phyloP scores from a whole-genome alignment of 805 yeast species.

The Yarrowia sp. region DNA sequence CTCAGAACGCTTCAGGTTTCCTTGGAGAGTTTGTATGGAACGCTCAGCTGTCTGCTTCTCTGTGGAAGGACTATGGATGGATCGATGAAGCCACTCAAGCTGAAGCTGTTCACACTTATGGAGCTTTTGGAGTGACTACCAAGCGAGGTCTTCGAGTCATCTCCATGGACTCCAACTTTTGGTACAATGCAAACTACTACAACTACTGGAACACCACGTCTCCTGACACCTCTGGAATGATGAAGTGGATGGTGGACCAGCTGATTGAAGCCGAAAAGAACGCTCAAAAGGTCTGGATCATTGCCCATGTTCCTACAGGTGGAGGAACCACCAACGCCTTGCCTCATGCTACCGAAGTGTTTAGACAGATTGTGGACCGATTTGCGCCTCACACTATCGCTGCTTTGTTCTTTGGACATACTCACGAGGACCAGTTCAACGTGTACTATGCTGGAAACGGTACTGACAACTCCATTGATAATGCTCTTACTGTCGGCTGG shows the following conservation, averaged over 20 bases:
- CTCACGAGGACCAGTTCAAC: constrained; percentile 67
- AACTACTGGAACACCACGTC: constrained; percentile 48
- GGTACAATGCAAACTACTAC: constrained; percentile 63
- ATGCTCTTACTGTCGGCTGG: constrained; percentile 59
- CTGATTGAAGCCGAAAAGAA: constrained; percentile 55
- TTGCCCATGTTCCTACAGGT: constrained; percentile 63
- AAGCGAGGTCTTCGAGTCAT: constrained; percentile 57
- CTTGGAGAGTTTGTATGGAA: constrained; percentile 48
- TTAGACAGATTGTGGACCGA: constrained; percentile 58
- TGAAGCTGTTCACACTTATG: constrained; percentile 46
- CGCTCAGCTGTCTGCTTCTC: constrained; percentile 47
- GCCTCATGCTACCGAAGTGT: constrained; percentile 58
- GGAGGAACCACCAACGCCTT: constrained; percentile 51
- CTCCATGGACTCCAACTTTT: constrained; percentile 64
- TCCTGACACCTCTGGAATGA: constrained; percentile 62
- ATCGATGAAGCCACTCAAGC: constrained; percentile 39
- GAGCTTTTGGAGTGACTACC: constrained; percentile 60
- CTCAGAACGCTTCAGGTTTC: constrained; percentile 51
- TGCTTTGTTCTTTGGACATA: constrained; percentile 67
- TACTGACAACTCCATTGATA: constrained; percentile 39
- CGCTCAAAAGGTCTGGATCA: constrained; percentile 69
- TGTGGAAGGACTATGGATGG: constrained; percentile 53
- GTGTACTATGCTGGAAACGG: constrained; percentile 54
- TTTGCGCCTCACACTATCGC: constrained; percentile 69
- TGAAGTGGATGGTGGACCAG: constrained; percentile 61